A percentile compares a stretch with the other conserved stretches of the same genome.
Conservation (phyloP, 768 basidiomycete genomes). For the Pulveroboletus frians region DNA sequence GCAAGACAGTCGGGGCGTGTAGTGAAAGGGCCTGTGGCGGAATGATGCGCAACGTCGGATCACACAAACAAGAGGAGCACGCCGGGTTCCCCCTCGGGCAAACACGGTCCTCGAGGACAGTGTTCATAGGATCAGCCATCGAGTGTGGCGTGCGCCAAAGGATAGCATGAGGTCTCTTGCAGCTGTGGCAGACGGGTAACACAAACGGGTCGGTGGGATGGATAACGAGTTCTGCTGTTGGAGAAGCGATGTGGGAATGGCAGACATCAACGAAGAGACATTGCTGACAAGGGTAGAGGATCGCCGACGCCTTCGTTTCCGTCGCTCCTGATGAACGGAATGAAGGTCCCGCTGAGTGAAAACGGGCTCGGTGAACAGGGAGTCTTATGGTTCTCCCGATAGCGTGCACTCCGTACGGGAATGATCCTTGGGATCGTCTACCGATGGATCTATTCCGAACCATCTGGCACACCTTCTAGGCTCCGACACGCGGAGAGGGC, state of each 20-base stretch:
- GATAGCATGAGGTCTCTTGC: constrained; percentile 41
- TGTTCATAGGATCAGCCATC: constrained; percentile 22
- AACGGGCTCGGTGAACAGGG: neutral
- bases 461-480: constrained; percentile 23
- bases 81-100: constrained; percentile 1
- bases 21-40: neutral
- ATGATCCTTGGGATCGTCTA: constrained; percentile 8
- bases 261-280: neutral
- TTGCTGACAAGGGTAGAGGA: constrained; percentile 7
- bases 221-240: constrained; percentile 24
- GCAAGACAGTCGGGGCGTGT: neutral
- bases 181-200: constrained; percentile 43
- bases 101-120: constrained; percentile 26
- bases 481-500: constrained; percentile 33
- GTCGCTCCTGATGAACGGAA: constrained; percentile 1
- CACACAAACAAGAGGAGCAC: neutral
- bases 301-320: constrained; percentile 12
- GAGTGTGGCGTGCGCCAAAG: constrained; percentile 43
- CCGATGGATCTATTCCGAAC: constrained; percentile 35
- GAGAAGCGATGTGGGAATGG: neutral
- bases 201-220: constrained; percentile 32
- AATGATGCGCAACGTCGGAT: neutral
- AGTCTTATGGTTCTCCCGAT: constrained; percentile 1
- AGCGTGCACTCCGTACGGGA: neutral
- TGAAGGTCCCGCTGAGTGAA: neutral